Evolutionary conservation across 768 basidiomycete genomes (phyloP), one percentile per base, ranked within the genome.

Genomic region (Mycena galopus): DNA sequence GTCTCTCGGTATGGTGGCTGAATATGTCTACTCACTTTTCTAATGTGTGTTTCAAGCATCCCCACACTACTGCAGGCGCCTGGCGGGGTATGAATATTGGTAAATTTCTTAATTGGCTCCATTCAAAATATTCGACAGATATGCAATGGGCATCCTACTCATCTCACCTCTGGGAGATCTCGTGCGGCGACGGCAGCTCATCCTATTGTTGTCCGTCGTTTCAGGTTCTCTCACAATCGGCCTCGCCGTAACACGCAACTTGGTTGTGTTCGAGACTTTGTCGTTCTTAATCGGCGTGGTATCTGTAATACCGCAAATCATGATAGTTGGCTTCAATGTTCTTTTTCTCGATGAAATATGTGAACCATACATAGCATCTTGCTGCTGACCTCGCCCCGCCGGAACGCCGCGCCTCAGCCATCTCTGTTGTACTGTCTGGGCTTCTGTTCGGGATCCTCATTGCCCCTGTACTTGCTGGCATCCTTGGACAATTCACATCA

Each of bases 151-250:
- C 1, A 86, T 96, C 10, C 79, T 96, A 4, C 81, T 96, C 47
- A 89, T 97, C 65, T 89, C 93, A 0, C 96, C 96, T 1, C 84
- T 95, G 0, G 96, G 96, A 10, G 96, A 97, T 79, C 87, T 96
- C 23, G 87, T 95, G 32, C 92, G 93, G 23, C 84, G 95, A 39
- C 86, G 96, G 14, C 91, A 90, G 53, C 85, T 97, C 0, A 86
- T 93, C 33, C 84, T 97, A 25, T 69, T 85, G 12, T 81, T 95
- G 23, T 82, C 92, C 44, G 74, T 87, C 2, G 56, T 88, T 23
- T 89, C 91, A 0, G 86, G 88, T 0, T 76, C 86, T 4, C 83
- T 97, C 5, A 90, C 93, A 0, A 90, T 96, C 60, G 95, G 92
- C 0, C 85, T 96, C 0, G 87, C 92, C 0, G 76, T 94, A 11